Percentiles rank a stretch among this genome's conserved stretches.
Conservation (phyloP, 2,329 filamentous ascomycete genomes). For the Chalara sp. region DNA sequence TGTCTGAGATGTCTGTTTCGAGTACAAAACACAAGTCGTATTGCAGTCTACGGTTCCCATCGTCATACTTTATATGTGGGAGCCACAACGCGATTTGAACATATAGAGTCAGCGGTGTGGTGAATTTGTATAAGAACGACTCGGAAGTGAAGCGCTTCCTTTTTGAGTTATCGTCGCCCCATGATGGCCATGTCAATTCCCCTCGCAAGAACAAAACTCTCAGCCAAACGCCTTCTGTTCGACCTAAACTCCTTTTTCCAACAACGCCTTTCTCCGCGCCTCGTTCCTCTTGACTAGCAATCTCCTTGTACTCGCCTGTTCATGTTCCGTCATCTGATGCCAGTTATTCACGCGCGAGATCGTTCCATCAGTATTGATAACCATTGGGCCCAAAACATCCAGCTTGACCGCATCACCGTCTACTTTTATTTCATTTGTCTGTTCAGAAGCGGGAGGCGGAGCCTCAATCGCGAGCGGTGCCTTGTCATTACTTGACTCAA, state of each 20-base stretch:
- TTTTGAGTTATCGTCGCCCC: too few relatives aligned
- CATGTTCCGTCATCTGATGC: conserved; percentile 62
- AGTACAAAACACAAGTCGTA: too few relatives aligned
- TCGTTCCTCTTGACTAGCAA: conserved; percentile 65
- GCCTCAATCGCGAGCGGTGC: background rate
- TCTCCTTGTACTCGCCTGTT: conserved; percentile 59
- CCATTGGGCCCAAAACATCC: conserved; percentile 64
- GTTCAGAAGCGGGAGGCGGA: background rate
- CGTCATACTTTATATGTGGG: too few relatives aligned
- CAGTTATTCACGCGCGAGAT: conserved; percentile 68
- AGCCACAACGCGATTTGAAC: too few relatives aligned
- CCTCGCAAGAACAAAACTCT: too few relatives aligned
- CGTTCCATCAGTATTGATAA: conserved; percentile 67
- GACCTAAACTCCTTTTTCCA: conserved; percentile 25
- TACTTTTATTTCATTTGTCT: background rate
- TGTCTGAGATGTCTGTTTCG: too few relatives aligned
- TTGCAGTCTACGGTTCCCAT: too few relatives aligned
- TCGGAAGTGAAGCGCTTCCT: too few relatives aligned
- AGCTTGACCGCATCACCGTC: conserved; percentile 41
- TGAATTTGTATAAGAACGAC: too few relatives aligned
- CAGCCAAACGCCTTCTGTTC: too few relatives aligned
- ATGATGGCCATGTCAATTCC: too few relatives aligned
- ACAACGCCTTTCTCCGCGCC: conserved; percentile 49
- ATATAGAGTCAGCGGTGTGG: too few relatives aligned
- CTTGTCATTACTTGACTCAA: background rate